Base-by-base conservation (phyloP, 345 rosid species). In the Isatis tinctoria region DNA sequence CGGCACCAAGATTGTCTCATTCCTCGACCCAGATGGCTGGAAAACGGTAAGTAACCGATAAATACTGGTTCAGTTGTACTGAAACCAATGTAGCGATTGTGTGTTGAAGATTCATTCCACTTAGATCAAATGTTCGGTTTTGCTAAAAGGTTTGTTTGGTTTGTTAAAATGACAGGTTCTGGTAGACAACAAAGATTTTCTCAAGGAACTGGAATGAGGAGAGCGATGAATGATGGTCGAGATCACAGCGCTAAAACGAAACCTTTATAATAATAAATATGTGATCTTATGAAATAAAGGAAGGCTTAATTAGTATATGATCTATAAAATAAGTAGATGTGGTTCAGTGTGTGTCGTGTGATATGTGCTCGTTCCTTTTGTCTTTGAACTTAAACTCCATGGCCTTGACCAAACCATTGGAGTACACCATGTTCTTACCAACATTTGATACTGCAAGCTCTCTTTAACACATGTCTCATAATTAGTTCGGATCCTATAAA, bases 11-110 rank as follows among this genome's bases (percentile, higher is more conserved):
- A 92, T 92, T 57, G 84, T 86, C 65, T 70, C 92, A 40, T 95
- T 95, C 63, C 84, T 90, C 17, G 99, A 92, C 71, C 97, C 96
- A 26, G 97, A 95, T 83, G 97, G 97, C 74, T 92, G 97, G 99
- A 95, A 95, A 84, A 90, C 96, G 4, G 97, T 91, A 77, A 76
- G 89, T 76, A 47, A n/a, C 60, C 33, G 5, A n/a, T n/a, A n/a
- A n/a, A n/a, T n/a, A n/a, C 24, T 22, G 41, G 48, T 60, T 17
- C 44, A 35, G 3, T 41, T 14, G 41, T n/a, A 62, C 3, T 41
- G 48, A 43, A 39, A 41, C 24, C 8, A 43, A 14, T 14, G 1
- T 43, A 43, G 48, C 59, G 1, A 30, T 47, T 8, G 43, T 8
- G 43, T 28, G 52, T 8, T 2, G 1, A 53, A 39, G 40, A 24